These are phyloP conservation scores for Crithidia thermophila DNA, from an alignment of 208 protist genomes.

Conservation along the genomic window DNA sequence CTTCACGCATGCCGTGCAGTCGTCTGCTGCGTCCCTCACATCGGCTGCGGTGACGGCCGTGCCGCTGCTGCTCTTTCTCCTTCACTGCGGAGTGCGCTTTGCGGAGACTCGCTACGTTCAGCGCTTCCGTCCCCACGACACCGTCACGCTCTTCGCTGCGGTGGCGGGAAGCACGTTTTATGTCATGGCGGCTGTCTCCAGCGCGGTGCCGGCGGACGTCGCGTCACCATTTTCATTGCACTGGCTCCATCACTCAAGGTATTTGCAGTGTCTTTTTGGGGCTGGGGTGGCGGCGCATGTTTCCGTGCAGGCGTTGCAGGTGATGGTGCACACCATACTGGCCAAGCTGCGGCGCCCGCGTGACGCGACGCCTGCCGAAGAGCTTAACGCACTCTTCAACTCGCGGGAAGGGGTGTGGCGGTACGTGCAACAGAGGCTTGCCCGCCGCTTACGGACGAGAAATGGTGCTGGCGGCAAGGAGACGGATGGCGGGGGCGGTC, in stretches of 20 bases:
- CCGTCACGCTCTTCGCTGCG: constrained; percentile 69
- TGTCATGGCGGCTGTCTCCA: constrained; percentile 59
- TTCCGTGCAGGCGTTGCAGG: constrained; percentile 57
- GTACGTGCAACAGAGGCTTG: not conserved
- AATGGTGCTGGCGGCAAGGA: too few species aligned
- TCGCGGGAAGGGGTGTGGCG: constrained; percentile 19
- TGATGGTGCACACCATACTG: constrained; percentile 55
- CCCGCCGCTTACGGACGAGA: not conserved
- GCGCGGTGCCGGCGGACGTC: constrained; percentile 8
- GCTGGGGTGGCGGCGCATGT: constrained; percentile 35
- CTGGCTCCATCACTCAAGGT: not conserved
- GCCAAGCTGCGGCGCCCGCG: constrained; percentile 24
- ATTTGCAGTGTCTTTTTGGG: constrained; percentile 7
- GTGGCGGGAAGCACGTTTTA: constrained; percentile 81
- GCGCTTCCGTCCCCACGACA: constrained; percentile 48
- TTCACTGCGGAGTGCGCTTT: constrained; percentile 72
- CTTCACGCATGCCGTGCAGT: too few species aligned
- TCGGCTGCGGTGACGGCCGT: not conserved
- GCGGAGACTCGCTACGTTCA: constrained; percentile 67
- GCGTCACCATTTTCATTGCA: not conserved
- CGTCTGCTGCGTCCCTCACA: too few species aligned
- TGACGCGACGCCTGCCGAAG: too few species aligned
- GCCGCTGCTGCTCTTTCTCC: constrained; percentile 50
- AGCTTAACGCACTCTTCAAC: not conserved
- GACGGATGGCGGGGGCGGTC: not conserved